These are phyloP conservation scores for Polygonum aviculare DNA, from an alignment of 148 eudicot genomes.

Conservation along the genomic window DNA sequence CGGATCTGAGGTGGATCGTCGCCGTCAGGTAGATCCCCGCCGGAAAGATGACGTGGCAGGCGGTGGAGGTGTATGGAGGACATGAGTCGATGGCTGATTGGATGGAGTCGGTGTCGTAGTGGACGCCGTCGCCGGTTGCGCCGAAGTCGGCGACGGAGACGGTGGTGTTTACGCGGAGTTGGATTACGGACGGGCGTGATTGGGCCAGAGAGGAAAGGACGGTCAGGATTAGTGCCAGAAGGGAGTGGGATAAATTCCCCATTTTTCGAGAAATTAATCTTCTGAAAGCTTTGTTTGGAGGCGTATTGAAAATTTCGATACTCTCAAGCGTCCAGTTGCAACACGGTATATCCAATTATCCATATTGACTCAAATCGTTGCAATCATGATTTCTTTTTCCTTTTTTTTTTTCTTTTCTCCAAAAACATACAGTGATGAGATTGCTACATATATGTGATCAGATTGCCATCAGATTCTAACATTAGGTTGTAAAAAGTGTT, in stretches of 20 bases:
- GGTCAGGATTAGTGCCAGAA: neutral
- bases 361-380: neutral
- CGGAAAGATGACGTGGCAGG: slow-evolving; percentile 72
- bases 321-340: neutral
- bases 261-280: neutral
- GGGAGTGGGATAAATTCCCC: slow-evolving; percentile 10
- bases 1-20: slow-evolving; percentile 53
- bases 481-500: too few species aligned
- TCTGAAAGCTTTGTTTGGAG: neutral
- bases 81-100: slow-evolving; percentile 87
- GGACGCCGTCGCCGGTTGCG: slow-evolving; percentile 54
- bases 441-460: too few species aligned
- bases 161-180: slow-evolving; percentile 13
- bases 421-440: too few species aligned
- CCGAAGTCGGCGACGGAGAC: slow-evolving; percentile 72
- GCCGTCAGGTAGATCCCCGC: slow-evolving; percentile 78
- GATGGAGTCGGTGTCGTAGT: slow-evolving; percentile 72
- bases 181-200: slow-evolving; percentile 28
- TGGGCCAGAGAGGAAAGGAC: slow-evolving; percentile 23
- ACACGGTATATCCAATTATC: neutral
- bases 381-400: neutral
- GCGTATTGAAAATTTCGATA: neutral
- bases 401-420: too few species aligned
- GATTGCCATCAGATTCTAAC: too few species aligned
- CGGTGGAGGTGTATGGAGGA: slow-evolving; percentile 19